phyloP scores from a whole-genome alignment of 805 yeast species.

The Grigorovia humatica region DNA sequence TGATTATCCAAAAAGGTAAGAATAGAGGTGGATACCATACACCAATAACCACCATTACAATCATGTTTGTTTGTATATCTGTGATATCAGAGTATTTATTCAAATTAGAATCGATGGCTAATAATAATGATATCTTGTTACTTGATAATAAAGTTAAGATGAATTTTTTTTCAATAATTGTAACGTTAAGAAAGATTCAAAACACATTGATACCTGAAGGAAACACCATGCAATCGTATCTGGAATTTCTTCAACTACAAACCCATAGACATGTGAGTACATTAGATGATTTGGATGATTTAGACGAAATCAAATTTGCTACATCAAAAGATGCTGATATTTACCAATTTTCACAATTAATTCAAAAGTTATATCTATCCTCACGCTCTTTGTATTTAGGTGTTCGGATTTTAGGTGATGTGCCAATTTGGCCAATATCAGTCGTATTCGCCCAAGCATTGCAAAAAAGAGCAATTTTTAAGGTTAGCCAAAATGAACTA shows the following conservation, averaged over 20 bases:
- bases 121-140: slow-evolving; percentile 14
- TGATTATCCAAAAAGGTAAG: slow-evolving; percentile 32
- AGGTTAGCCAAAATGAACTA: slow-evolving; percentile 7
- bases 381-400: slow-evolving; percentile 56
- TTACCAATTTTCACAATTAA: slow-evolving; percentile 38
- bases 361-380: slow-evolving; percentile 41
- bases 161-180: slow-evolving; percentile 53
- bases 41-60: slow-evolving; percentile 66
- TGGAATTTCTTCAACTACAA: slow-evolving; percentile 48
- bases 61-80: slow-evolving; percentile 48
- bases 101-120: slow-evolving; percentile 40
- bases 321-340: slow-evolving; percentile 30
- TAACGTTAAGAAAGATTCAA: slow-evolving; percentile 51
- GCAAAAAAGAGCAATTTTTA: slow-evolving; percentile 48
- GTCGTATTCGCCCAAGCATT: slow-evolving; percentile 71
- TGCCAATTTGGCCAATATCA: slow-evolving; percentile 81
- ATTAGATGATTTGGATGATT: slow-evolving; percentile 46
- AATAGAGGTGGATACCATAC: slow-evolving; percentile 55
- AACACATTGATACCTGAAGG: slow-evolving; percentile 43
- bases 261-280: slow-evolving; percentile 21
- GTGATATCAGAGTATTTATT: slow-evolving; percentile 52
- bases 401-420: slow-evolving; percentile 68
- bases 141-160: slow-evolving; percentile 42
- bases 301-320: slow-evolving; percentile 24
- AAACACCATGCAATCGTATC: slow-evolving; percentile 39